Percentiles rank a stretch among this genome's conserved stretches.
These are phyloP conservation scores for Phytophthora sansomeana DNA, from an alignment of 352 stramenopile genomes.

Conservation along the genomic window DNA sequence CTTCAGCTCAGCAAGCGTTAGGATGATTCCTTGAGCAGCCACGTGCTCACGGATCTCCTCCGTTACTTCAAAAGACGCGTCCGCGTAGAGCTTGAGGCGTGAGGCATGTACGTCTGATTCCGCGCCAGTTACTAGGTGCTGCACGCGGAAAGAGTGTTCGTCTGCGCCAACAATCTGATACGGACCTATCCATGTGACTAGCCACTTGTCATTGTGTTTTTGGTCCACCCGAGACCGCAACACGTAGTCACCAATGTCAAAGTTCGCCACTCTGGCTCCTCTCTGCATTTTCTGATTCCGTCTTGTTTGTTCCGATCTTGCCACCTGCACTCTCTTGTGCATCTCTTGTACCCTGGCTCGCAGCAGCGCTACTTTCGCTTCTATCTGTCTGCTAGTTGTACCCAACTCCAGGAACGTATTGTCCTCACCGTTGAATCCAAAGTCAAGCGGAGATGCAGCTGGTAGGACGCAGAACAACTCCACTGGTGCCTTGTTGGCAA, in stretches of 20 bases:
- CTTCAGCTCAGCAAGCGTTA: not conserved
- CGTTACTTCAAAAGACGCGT: slow-evolving; percentile 1
- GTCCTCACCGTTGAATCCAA: not conserved
- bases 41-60: slow-evolving; percentile 3
- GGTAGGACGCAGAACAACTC: too few relatives aligned
- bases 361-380: not conserved
- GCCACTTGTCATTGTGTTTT: slow-evolving; percentile 9
- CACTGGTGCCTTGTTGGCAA: too few relatives aligned
- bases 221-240: slow-evolving; percentile 13
- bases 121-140: not conserved
- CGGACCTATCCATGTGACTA: slow-evolving; percentile 1
- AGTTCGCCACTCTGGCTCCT: slow-evolving; percentile 15
- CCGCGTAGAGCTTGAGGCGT: slow-evolving; percentile 1
- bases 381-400: not conserved
- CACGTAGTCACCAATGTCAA: slow-evolving; percentile 11
- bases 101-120: not conserved
- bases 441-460: too few relatives aligned
- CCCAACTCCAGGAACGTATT: too few relatives aligned
- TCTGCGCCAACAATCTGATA: not conserved
- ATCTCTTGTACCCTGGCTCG: slow-evolving; percentile 10
- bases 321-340: not conserved
- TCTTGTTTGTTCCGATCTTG: not conserved
- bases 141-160: not conserved
- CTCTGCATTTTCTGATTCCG: slow-evolving; percentile 8
- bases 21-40: not conserved